These are phyloP conservation scores for Heliocybe sulcata DNA, from an alignment of 1,284 basidiomycete genomes.

Conservation along the genomic window DNA sequence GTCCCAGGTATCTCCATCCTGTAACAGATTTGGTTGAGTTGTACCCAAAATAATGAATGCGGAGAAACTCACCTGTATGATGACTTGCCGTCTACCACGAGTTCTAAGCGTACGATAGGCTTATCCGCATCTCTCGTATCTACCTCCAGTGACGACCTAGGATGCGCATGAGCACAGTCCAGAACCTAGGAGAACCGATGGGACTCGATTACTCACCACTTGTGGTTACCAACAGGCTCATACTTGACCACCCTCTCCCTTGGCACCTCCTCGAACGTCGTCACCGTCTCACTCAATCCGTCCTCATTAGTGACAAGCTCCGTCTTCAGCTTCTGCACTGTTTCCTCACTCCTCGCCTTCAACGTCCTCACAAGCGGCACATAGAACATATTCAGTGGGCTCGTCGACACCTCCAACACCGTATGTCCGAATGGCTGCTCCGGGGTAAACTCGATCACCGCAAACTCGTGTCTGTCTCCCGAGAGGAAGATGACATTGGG, in stretches of 20 bases:
- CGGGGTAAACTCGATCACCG: conserved; percentile 55
- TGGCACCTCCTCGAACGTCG: conserved; percentile 31
- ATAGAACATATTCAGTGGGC: conserved; percentile 72
- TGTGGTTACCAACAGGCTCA: conserved; percentile 52
- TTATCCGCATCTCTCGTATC: conserved; percentile 53
- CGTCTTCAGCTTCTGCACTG: conserved; percentile 22
- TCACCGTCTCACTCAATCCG: conserved; percentile 15
- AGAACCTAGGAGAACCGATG: neutral
- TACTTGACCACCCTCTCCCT: conserved; percentile 64
- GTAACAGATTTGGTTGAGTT: neutral
- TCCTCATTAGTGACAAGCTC: conserved; percentile 12
- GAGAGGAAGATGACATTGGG: conserved; percentile 68
- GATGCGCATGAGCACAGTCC: neutral
- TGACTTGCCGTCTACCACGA: conserved; percentile 58
- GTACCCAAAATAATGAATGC: conserved; percentile 3
- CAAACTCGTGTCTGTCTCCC: conserved; percentile 79
- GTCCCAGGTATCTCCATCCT: conserved; percentile 42
- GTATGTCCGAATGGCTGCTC: conserved; percentile 27
- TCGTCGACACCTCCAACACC: conserved; percentile 50
- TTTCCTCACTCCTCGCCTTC: conserved; percentile 31
- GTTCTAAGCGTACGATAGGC: conserved; percentile 51
- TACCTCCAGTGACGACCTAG: conserved; percentile 66
- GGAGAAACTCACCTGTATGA: conserved; percentile 57
- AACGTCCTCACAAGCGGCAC: conserved; percentile 53
- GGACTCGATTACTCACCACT: conserved; percentile 38